Evolutionary conservation across 768 basidiomycete genomes (phyloP).

Genomic region (Tylopilus subfusipes): DNA sequence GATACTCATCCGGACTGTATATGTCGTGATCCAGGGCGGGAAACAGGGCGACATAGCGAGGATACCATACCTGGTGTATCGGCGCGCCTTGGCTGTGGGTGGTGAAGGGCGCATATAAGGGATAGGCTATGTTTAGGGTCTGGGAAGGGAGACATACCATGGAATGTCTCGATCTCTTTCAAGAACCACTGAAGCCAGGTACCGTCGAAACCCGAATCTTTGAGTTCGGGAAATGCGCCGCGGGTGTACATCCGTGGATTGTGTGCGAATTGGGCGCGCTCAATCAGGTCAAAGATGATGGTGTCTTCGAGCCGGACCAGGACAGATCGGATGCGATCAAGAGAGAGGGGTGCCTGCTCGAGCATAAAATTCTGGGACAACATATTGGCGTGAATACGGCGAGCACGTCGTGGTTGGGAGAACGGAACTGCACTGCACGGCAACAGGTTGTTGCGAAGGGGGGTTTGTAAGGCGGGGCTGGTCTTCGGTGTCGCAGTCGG

Average conservation of each 20-base stretch:
- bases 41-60: not conserved
- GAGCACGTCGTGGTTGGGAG: conserved; percentile 14
- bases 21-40: not conserved
- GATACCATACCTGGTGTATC: conserved; percentile 78
- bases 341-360: conserved; percentile 70
- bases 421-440: not conserved
- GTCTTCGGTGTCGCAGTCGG: not conserved
- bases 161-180: conserved; percentile 91
- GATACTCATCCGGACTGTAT: conserved; percentile 95
- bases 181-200: conserved; percentile 99
- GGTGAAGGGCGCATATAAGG: not conserved
- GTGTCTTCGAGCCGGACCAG: conserved; percentile 94
- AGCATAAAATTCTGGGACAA: conserved; percentile 66
- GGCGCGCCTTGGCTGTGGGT: conserved; percentile 78
- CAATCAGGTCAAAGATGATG: conserved; percentile 97
- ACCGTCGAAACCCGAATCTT: conserved; percentile 68
- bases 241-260: conserved; percentile 86
- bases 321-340: conserved; percentile 86
- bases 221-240: conserved; percentile 76
- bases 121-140: not conserved
- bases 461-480: conserved; percentile 14
- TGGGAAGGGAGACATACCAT: conserved; percentile 55
- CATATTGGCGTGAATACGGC: conserved; percentile 33
- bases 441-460: not conserved
- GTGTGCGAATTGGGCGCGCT: conserved; percentile 94